Evolutionary conservation across 345 rosid genomes (phyloP).

Genomic region (Salix suchowensis): DNA sequence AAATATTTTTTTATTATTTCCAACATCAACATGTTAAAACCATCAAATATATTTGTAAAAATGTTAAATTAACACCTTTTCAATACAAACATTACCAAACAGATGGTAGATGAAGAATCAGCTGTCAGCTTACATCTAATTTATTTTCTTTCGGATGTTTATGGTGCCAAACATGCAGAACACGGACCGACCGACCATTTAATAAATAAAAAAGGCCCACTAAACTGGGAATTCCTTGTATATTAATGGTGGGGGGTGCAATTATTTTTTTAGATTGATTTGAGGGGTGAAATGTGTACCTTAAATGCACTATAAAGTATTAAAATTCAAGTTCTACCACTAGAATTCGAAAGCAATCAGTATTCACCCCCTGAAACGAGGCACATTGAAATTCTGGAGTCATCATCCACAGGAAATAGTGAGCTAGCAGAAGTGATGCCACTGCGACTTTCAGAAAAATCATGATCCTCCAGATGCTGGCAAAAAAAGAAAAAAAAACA

Average conservation of each 20-base stretch:
- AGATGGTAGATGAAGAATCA: too few species aligned
- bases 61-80: too few species aligned
- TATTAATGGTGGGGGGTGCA: not conserved
- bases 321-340: not conserved
- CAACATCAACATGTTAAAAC: too few species aligned
- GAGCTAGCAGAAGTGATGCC: not conserved
- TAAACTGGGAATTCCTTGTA: not conserved
- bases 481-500: not conserved
- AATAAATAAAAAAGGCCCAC: not conserved
- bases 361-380: not conserved
- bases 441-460: not conserved
- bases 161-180: not conserved
- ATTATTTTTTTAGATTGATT: too few species aligned
- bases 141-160: not conserved
- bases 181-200: not conserved
- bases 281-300: not conserved
- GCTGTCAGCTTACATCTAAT: not conserved
- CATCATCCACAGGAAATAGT: not conserved
- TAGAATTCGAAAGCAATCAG: not conserved
- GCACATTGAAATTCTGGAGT: not conserved
- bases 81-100: too few species aligned
- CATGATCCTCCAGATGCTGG: not conserved
- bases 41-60: too few species aligned
- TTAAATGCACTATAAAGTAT: not conserved
- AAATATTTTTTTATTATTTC: too few species aligned